Evolutionary conservation across 257 asterid genomes (phyloP), one percentile per base, ranked within the genome.

Genomic region (Coffea canephora): DNA sequence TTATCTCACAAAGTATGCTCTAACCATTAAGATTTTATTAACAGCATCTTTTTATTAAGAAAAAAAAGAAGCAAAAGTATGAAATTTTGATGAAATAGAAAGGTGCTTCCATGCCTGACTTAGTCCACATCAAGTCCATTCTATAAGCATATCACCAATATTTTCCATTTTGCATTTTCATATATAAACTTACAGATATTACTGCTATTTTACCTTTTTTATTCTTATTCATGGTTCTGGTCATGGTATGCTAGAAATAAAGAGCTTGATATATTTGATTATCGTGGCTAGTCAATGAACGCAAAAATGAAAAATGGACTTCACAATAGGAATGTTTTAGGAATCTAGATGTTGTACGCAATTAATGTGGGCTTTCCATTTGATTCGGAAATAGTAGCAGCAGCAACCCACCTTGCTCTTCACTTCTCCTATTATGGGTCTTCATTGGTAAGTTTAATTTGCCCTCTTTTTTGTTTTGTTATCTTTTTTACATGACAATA

Each of bases 311-410:
- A 31, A 31, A 31, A 31, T 31, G 34, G 34, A 31, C 34, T 31
- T 31, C 34, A 77, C 84, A 39, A 72, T 79, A 62, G 85, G 80
- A 45, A 80, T 78, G 16, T 79, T 69, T 78, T 79, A 68, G 69
- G 69, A 46, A 45, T 46, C 64, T 68, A 43, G 79, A 3, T 54
- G 66, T 27, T 41, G 21, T 55, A 50, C 3, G 39, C 57, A 46
- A 46, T 39, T 18, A 72, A 80, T 68, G 34, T 31, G 34, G 34
- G 34, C 34, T 31, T 31, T 31, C 34, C 34, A 31, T 31, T 31
- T 31, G 34, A 31, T 31, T 31, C 34, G 34, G 34, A 31, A 31
- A 31, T 31, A 31, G 34, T 31, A 31, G 34, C 34, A 31, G 34
- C 34, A 31, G 34, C 34, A 31, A 31, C 34, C 34, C 34, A 1